phyloP scores from a whole-genome alignment of 305 asterid genomes.

The Fraxinus sp. region DNA sequence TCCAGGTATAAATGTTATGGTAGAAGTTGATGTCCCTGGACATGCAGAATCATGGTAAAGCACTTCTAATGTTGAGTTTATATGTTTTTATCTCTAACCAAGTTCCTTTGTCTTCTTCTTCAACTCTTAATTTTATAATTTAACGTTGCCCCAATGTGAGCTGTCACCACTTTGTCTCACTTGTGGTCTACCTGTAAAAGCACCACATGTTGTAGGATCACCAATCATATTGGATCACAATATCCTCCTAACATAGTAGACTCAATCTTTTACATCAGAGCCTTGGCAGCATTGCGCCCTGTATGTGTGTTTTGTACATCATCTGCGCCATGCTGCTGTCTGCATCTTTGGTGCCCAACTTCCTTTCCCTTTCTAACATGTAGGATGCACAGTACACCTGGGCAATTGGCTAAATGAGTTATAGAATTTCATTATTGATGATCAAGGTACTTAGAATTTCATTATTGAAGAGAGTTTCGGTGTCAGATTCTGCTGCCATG shows the following conservation, averaged over 20 bases:
- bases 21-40: conserved; percentile 96
- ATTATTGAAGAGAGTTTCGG: too few relatives aligned
- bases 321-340: not conserved
- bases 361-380: too few relatives aligned
- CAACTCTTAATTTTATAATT: not conserved
- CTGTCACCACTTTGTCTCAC: not conserved
- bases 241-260: not conserved
- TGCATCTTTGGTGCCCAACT: not conserved
- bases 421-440: too few relatives aligned
- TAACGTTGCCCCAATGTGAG: not conserved
- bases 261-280: not conserved
- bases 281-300: not conserved
- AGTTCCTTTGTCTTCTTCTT: conserved; percentile 2
- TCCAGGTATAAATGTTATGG: conserved; percentile 88
- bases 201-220: not conserved
- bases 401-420: too few relatives aligned
- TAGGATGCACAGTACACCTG: too few relatives aligned
- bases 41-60: conserved; percentile 91
- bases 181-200: not conserved
- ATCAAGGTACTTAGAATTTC: too few relatives aligned
- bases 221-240: not conserved
- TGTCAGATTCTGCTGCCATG: too few relatives aligned
- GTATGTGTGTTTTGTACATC: not conserved
- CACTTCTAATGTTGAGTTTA: conserved; percentile 20
- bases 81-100: conserved; percentile 6